Base-by-base conservation (phyloP, 495 filamentous ascomycete species). In the Penicillium crystallinum region DNA sequence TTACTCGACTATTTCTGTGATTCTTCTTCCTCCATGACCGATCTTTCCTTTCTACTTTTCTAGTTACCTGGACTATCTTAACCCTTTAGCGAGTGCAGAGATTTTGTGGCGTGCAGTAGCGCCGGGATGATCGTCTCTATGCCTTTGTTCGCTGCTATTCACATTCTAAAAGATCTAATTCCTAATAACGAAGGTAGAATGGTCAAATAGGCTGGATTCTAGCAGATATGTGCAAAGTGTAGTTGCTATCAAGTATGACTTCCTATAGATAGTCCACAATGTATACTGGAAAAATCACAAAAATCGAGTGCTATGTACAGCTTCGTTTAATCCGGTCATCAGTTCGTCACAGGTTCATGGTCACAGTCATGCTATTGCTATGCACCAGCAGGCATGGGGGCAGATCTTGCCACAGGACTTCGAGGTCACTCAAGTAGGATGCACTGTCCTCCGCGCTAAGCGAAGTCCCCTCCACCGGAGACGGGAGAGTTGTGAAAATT, bases 361-460 rank as follows among this genome's bases (percentile, higher is more conserved):
- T 93, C 44, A 93, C 89, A 12, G 88, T 92, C 86, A 95, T 88
- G 55, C 86, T 90, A 70, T 93, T 95, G 62, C 86, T 90, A 70
- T 93, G 80, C n/a, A 95, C 86, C 55, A 93, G 56, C 50, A 95
- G 63, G 43, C 84, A 78, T 9, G 90, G 86, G 39, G 87, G 84
- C 46, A 83, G 65, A 2, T 76, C 83, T 56, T 84, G 75, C 65
- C 82, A 89, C 49, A 88, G 67, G 34, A 91, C 81, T 61, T 91
- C 88, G 46, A 95, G 73, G 63, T 91, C 88, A 49, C 75, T 81
- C 33, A 95, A 66, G 68, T 91, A 95, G 30, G 78, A 78, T 31
- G 84, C 58, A 63, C 86, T 88, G 3, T 84, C 81, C 47, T 79
- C 76, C 58, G 87, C 85, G 50, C 81, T 87, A 48, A 79, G 70